These are phyloP conservation scores for Populus simonii DNA, from an alignment of 345 rosid species.

Conservation along the genomic window DNA sequence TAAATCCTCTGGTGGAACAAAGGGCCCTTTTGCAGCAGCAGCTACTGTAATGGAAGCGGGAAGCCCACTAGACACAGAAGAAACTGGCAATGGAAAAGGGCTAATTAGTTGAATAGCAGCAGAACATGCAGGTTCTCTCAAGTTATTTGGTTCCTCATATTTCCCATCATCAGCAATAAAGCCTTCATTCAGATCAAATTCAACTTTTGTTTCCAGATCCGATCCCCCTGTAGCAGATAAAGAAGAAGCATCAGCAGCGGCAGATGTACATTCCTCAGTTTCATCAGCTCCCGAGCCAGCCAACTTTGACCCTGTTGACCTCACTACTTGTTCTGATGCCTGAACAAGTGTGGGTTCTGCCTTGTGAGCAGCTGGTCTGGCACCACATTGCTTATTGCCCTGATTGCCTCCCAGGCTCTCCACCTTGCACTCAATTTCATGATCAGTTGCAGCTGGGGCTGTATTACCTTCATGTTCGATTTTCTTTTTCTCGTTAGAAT, in stretches of 20 bases:
- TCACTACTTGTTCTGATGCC: conserved; percentile 30
- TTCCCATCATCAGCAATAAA: conserved; percentile 55
- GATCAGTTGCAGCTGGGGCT: conserved; percentile 24
- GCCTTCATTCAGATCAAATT: conserved; percentile 88
- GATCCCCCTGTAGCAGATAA: conserved; percentile 30
- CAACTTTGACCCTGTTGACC: conserved; percentile 32
- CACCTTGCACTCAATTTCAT: conserved; percentile 35
- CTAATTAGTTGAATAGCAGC: conserved; percentile 38
- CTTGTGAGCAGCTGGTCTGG: conserved; percentile 15
- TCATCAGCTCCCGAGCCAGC: conserved; percentile 41
- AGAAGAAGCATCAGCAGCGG: conserved; percentile 25
- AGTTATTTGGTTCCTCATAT: conserved; percentile 39
- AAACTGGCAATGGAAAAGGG: conserved; percentile 39
- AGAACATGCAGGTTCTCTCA: conserved; percentile 32
- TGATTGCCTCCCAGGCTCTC: conserved; percentile 26
- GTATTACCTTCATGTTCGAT: conserved; percentile 24
- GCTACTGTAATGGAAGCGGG: conserved; percentile 73
- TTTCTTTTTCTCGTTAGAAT: conserved; percentile 25
- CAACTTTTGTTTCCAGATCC: conserved; percentile 56
- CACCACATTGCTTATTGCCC: conserved; percentile 17
- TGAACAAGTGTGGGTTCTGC: conserved; percentile 17
- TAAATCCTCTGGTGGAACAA: conserved; percentile 71
- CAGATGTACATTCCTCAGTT: conserved; percentile 42
- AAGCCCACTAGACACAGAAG: conserved; percentile 45
- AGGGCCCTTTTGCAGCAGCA: conserved; percentile 87